Percentiles rank a stretch among this genome's conserved stretches.
Conservation (phyloP, 2,329 filamentous ascomycete species). For the Xylariaceae sp. region DNA sequence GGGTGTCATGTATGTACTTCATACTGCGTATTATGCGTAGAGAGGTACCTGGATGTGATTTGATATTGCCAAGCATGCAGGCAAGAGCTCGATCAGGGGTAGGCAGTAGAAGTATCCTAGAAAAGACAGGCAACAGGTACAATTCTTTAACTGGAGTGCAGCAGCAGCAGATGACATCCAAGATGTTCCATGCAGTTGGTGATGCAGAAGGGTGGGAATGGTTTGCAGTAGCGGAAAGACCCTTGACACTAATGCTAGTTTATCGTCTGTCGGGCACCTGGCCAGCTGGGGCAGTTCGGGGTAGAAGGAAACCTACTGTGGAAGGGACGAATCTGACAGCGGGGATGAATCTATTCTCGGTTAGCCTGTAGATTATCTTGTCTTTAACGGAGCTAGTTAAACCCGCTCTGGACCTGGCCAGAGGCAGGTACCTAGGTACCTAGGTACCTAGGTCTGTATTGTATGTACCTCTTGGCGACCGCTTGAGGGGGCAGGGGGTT, state of each 20-base stretch:
- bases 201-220: too few species aligned
- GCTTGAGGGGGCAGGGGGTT: background rate
- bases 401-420: conserved; percentile 11
- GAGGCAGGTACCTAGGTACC: too few species aligned
- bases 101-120: too few species aligned
- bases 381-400: conserved; percentile 22
- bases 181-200: background rate
- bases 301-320: background rate
- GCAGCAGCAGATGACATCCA: background rate
- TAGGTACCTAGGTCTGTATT: too few species aligned
- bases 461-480: background rate
- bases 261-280: background rate
- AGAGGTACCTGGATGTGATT: background rate
- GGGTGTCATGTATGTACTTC: conserved; percentile 6
- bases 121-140: too few species aligned
- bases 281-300: too few species aligned
- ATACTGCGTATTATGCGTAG: background rate
- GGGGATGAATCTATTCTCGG: background rate
- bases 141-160: too few species aligned
- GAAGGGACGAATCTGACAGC: background rate
- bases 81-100: background rate
- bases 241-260: background rate
- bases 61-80: background rate
- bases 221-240: background rate
- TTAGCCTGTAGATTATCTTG: conserved; percentile 4